Evolutionary conservation across 2,329 filamentous ascomycete species (phyloP).

Genomic region (Aspergillus fumigatiaffinis): DNA sequence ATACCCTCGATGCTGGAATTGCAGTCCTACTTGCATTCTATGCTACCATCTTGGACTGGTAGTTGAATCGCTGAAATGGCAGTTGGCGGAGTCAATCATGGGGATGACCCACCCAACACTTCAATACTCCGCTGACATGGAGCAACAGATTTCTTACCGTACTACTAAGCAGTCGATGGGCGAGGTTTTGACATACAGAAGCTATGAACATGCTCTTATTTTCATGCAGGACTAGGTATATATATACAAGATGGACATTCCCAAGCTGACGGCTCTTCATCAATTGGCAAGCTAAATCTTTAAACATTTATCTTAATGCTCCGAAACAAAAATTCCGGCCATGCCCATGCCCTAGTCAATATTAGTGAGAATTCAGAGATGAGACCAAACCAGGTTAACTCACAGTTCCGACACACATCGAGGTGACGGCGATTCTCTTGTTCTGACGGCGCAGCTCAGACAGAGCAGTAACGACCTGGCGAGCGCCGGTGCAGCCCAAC

Average conservation of each 20-base stretch:
- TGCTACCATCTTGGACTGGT: not conserved
- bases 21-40: not conserved
- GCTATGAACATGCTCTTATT: not conserved
- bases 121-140: not conserved
- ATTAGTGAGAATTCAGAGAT: not conserved
- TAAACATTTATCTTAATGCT: conserved; percentile 50
- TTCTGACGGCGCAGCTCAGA: conserved; percentile 78
- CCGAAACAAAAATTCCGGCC: conserved; percentile 89
- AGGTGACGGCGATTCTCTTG: conserved; percentile 78
- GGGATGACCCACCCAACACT: not conserved
- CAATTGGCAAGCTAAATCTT: not conserved
- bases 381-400: conserved; percentile 40
- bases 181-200: not conserved
- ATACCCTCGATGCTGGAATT: not conserved
- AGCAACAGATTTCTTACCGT: not conserved
- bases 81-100: not conserved
- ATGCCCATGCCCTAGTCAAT: conserved; percentile 59
- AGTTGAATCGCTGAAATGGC: not conserved
- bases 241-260: not conserved
- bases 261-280: not conserved
- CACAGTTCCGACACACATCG: conserved; percentile 88
- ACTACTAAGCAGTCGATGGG: not conserved
- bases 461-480: conserved; percentile 83
- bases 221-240: not conserved
- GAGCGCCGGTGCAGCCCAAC: conserved; percentile 81